Conservation (phyloP, 768 basidiomycete genomes). For the Serendipita vermifera region DNA sequence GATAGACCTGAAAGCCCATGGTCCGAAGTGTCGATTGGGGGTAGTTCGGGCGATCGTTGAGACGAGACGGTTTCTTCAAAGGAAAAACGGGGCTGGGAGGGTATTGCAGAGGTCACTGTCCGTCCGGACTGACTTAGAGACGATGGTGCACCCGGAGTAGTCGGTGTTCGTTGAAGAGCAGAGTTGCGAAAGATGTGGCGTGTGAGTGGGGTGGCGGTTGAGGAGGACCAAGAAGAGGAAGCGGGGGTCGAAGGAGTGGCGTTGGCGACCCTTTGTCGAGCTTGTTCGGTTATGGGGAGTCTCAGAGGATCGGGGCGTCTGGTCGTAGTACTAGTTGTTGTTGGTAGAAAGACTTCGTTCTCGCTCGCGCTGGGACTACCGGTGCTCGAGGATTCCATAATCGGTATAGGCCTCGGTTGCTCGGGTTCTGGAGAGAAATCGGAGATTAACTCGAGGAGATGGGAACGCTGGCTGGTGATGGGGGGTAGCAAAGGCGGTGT, state of each 20-base stretch:
- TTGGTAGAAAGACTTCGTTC: not conserved
- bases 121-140: too few relatives aligned
- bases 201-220: not conserved
- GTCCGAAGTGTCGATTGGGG: constrained; percentile 3
- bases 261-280: not conserved
- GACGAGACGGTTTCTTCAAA: not conserved
- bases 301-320: not conserved
- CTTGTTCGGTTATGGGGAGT: not conserved
- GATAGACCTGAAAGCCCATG: not conserved
- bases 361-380: not conserved
- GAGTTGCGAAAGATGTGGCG: not conserved
- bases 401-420: too few relatives aligned
- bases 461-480: constrained; percentile 8
- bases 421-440: not conserved
- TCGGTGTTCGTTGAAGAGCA: not conserved
- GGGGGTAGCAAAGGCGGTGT: constrained; percentile 8
- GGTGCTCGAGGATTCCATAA: too few relatives aligned
- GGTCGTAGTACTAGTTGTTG: too few relatives aligned
- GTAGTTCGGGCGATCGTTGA: constrained; percentile 1
- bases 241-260: not conserved
- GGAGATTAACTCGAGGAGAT: constrained; percentile 6
- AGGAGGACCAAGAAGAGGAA: not conserved
- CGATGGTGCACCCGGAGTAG: too few relatives aligned
- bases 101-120: not conserved
- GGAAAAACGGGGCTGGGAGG: not conserved